phyloP scores from a whole-genome alignment of 179 eudicot species.

The Actinidia chinensis region DNA sequence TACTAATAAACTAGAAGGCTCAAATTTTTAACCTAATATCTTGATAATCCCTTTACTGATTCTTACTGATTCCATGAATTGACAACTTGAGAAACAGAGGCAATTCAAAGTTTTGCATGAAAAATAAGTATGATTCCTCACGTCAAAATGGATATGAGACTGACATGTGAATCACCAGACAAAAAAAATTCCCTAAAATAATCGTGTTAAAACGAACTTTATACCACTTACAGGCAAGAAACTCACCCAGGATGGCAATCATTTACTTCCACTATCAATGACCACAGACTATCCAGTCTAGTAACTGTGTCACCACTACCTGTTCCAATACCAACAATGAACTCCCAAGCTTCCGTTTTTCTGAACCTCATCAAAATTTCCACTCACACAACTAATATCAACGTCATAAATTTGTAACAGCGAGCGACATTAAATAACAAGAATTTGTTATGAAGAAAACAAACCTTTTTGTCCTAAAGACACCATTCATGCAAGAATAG shows the following conservation, averaged over 20 bases:
- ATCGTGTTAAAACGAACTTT: background rate
- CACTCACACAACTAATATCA: conserved; percentile 14
- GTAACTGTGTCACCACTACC: conserved; percentile 87
- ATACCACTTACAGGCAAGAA: conserved; percentile 4
- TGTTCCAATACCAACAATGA: conserved; percentile 73
- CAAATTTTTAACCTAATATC: background rate
- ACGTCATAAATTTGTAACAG: background rate
- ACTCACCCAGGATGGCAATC: conserved; percentile 97
- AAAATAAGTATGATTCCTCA: too few species aligned
- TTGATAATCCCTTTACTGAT: background rate
- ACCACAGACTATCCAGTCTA: conserved; percentile 74
- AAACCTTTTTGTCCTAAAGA: conserved; percentile 68
- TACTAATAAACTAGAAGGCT: background rate
- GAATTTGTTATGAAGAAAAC: background rate
- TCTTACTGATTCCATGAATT: background rate
- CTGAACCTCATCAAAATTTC: conserved; percentile 34
- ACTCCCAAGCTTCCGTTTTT: conserved; percentile 76
- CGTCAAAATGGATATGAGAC: background rate
- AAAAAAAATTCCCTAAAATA: background rate
- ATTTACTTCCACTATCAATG: conserved; percentile 86
- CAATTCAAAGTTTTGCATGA: background rate
- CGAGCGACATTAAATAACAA: background rate
- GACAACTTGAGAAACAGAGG: background rate
- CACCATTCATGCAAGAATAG: conserved; percentile 97
- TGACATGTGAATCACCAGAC: background rate